Percentiles rank a stretch among this genome's conserved stretches.
Conservation (phyloP, 176 grass and related monocot genomes). For the Pontederia crassipes region DNA sequence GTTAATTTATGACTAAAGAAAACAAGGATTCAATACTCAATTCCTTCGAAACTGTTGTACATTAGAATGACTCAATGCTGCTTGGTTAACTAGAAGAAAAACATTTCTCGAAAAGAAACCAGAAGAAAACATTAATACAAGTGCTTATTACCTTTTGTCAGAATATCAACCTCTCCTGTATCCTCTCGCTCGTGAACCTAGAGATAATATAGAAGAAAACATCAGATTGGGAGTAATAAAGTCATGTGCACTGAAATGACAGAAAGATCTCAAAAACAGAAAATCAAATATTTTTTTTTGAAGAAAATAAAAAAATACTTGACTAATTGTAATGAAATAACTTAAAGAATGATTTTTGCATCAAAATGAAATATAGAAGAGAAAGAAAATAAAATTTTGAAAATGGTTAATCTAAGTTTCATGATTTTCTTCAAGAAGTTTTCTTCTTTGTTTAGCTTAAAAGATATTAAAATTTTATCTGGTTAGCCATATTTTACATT, state of each 20-base stretch:
- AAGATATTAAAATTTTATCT: background rate
- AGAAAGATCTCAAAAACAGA: background rate
- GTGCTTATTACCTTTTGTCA: conserved; percentile 61
- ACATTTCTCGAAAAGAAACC: too few species aligned
- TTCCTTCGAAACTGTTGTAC: too few species aligned
- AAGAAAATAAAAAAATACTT: too few species aligned
- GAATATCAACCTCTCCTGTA: conserved; percentile 49
- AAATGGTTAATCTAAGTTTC: background rate
- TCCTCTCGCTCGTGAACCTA: conserved; percentile 69
- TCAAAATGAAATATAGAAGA: too few species aligned
- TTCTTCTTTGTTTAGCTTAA: background rate
- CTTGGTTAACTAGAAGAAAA: background rate
- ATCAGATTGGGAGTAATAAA: background rate
- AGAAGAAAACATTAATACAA: background rate
- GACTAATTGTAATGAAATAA: too few species aligned
- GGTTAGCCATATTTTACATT: background rate
- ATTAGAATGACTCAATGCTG: too few species aligned
- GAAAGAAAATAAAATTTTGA: background rate
- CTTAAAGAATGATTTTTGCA: too few species aligned
- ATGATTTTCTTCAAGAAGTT: background rate
- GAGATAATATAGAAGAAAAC: conserved; percentile 3
- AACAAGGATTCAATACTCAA: too few species aligned
- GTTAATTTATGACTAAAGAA: too few species aligned
- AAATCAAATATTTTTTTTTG: too few species aligned
- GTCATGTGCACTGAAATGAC: background rate